A percentile compares a stretch with the other conserved stretches of the same genome.
These are phyloP conservation scores for Metarhizium anisopliae DNA, from an alignment of 2,329 filamentous ascomycete genomes.

Conservation along the genomic window DNA sequence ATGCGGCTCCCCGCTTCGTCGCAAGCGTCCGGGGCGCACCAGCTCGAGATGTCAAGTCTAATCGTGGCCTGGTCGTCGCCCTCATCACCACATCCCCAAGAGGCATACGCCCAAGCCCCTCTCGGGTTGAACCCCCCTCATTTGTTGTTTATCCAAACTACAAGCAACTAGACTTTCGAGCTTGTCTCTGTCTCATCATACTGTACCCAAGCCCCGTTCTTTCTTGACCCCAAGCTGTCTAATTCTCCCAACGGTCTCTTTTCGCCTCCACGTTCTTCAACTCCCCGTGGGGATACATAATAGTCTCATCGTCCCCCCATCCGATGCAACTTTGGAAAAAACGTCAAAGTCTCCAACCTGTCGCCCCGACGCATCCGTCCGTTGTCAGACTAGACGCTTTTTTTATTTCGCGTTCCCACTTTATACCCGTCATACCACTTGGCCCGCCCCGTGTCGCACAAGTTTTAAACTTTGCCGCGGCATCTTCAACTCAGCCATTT, in stretches of 20 bases:
- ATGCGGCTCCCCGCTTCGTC: no score
- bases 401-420: neutral
- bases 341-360: neutral
- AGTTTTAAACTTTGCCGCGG: neutral
- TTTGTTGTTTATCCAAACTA: no score
- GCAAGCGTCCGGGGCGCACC: no score
- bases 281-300: slow-evolving; percentile 1
- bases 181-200: neutral
- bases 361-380: neutral
- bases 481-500: neutral
- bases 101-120: no score
- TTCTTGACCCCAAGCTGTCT: neutral
- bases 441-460: neutral
- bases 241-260: neutral
- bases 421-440: neutral
- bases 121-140: no score
- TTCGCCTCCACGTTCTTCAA: neutral
- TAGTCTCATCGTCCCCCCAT: neutral
- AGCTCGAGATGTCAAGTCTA: no score
- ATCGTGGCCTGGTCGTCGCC: no score
- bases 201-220: neutral
- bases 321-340: neutral
- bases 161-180: neutral
- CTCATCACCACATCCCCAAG: no score
- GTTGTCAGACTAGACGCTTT: neutral